Base-by-base conservation (phyloP, 2,329 filamentous ascomycete species). In the Hypoxylon sp. region DNA sequence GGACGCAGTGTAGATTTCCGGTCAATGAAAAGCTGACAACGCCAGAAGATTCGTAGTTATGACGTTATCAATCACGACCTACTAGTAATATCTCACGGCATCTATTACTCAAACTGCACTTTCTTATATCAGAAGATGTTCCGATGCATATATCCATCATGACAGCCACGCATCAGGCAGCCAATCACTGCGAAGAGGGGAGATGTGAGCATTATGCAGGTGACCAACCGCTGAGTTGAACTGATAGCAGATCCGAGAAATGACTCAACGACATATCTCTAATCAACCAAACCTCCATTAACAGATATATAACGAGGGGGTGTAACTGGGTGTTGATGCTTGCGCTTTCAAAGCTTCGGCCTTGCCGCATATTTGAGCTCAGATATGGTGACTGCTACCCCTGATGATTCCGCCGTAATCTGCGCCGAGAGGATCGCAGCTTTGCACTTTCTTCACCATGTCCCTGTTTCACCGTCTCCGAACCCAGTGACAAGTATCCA, bases 391-490 rank as follows among this genome's bases (percentile, higher is more conserved):
- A 30, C 25, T 17, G 50, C 25, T 36, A 34, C 28, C 7, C 30
- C 28, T 25, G 41, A 21, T 48, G 30, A 36, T 19, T 34, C 51
- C 61, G 71, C 67, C 52, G 62, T 71, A 11, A 19, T 49, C 28
- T 75, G 72, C 55, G 71, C 75, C 1, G 75, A 78, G 52, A 75
- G 65, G 7, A 74, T 77, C 45, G 75, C 75, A 9, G 60, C 74
- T 21, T 60, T 78, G 7, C 43, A 73, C 50, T 43, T 78, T 10
- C 69, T 78, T 9, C 75, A 78, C 60, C 14, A 52, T n/a, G 59
- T 76, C 10, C 75, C 75, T n/a, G 21, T 41, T 13, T 52, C 55
- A 14, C 72, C 73, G 2, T 67, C 66, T 0, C 59, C 56, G 5
- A 76, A 75, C 19, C 41, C 57, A 2, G 51, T 52, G 3, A 55